Base-by-base conservation (phyloP, 306 rosid genomes). In the Abrus precatorius region DNA sequence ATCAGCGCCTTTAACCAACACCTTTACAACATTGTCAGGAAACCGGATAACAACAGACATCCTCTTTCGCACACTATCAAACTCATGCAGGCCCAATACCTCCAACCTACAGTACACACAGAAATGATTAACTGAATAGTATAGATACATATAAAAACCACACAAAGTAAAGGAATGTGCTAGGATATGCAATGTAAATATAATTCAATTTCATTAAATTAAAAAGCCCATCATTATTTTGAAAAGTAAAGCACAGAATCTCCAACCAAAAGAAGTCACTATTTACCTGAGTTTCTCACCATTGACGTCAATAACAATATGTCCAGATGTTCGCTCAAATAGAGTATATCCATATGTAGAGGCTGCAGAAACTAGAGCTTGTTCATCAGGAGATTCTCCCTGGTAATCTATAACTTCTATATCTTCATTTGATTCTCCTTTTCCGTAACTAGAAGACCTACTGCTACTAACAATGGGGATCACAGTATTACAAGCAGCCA, bases 341-440 rank as follows among this genome's bases (percentile, higher is more conserved):
- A 93, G 97, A 47, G 94, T 91, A 76, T 87, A 93, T 59, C 97
- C 93, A 86, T 93, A 91, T 30, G 93, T 90, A 71, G 90, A 86
- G 55, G 98, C 94, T 11, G 98, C 98, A 54, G 90, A 74, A 87
- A 91, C 98, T 65, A 93, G 79, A 5, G 97, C 97, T 81, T 91
- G 97, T 76, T 93, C 98, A 41, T 93, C 98, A 53, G 98, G 98
- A 74, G 98, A 93, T 80, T 93, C 98, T 60, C 98, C 98, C 78
- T 93, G 98, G 87, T 93, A 93, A 74, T 82, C 82, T 77, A 92
- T 87, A 52, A 82, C n/a, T 69, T 68, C 72, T 45, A 40, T 53
- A 49, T 69, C 89, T 74, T 85, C 86, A 63, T 81, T 75, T 62
- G 87, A 80, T 78, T 78, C 92, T 74, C 73, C 82, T 69, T 77